Evolutionary conservation across 495 filamentous ascomycete species (phyloP).

Genomic region (Astrothelium subdiscretum): DNA sequence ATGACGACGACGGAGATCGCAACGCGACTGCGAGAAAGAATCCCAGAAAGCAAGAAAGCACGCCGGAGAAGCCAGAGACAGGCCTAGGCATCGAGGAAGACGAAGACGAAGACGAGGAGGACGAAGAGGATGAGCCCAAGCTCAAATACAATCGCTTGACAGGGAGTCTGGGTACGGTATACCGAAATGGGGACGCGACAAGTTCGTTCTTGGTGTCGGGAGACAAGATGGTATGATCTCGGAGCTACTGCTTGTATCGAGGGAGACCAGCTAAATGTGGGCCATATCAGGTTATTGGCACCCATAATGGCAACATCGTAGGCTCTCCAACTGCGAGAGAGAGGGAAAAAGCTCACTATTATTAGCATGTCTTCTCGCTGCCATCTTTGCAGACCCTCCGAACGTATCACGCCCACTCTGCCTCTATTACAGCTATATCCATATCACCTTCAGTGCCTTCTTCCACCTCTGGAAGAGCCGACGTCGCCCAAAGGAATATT

Average conservation of each 20-base stretch:
- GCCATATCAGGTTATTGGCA: constrained; percentile 64
- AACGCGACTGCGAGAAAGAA: neutral
- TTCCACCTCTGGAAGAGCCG: constrained; percentile 45
- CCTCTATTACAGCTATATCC: constrained; percentile 78
- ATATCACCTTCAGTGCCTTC: constrained; percentile 84
- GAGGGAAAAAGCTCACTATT: constrained; percentile 12
- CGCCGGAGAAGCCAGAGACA: neutral
- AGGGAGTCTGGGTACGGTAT: constrained; percentile 62
- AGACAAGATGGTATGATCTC: constrained; percentile 76
- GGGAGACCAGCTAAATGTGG: constrained; percentile 12
- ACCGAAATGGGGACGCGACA: constrained; percentile 89
- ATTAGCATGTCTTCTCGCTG: constrained; percentile 71
- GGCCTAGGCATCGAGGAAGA: constrained; percentile 34
- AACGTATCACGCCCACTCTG: constrained; percentile 81
- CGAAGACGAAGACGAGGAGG: constrained; percentile 65
- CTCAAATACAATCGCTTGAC: constrained; percentile 87
- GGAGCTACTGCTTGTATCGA: neutral
- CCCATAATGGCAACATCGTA: constrained; percentile 95
- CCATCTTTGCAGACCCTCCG: constrained; percentile 68
- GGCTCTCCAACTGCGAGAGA: constrained; percentile 25
- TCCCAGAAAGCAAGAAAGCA: neutral
- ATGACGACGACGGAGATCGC: constrained; percentile 6
- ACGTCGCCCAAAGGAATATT: constrained; percentile 23
- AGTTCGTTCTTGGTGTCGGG: constrained; percentile 80
- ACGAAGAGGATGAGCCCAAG: constrained; percentile 89